phyloP scores from a whole-genome alignment of 2,329 filamentous ascomycete genomes.

The Fonsecaea nubica region DNA sequence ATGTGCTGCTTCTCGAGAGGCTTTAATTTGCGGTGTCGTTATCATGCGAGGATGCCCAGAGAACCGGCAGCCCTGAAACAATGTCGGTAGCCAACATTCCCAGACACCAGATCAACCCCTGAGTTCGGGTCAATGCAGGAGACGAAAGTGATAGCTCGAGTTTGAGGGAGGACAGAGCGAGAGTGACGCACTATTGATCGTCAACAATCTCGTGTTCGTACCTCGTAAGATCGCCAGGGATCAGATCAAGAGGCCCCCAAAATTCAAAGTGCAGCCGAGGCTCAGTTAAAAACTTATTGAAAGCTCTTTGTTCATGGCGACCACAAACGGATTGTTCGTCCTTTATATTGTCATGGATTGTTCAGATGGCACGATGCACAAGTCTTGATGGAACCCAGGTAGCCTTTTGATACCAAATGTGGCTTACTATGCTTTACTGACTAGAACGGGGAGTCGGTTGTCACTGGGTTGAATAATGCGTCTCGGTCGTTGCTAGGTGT shows the following conservation, averaged over 20 bases:
- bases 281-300: neutral
- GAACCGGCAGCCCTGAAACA: neutral
- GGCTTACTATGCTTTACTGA: neutral
- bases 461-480: neutral
- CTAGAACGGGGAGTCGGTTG: neutral
- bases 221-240: neutral
- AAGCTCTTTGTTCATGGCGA: neutral
- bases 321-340: neutral
- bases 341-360: neutral
- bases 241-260: neutral
- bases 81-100: neutral
- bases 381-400: neutral
- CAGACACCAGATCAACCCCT: neutral
- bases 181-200: neutral
- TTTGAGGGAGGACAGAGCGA: neutral
- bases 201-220: neutral
- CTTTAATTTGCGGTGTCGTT: conserved; percentile 16
- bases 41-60: neutral
- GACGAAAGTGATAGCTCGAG: neutral
- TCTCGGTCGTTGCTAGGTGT: neutral
- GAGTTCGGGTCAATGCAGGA: neutral
- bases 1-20: conserved; percentile 11
- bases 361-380: neutral
- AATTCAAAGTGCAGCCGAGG: neutral
- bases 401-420: neutral